Evolutionary conservation across 2,329 filamentous ascomycete species (phyloP).

Genomic region (Fusarium stilboides): DNA sequence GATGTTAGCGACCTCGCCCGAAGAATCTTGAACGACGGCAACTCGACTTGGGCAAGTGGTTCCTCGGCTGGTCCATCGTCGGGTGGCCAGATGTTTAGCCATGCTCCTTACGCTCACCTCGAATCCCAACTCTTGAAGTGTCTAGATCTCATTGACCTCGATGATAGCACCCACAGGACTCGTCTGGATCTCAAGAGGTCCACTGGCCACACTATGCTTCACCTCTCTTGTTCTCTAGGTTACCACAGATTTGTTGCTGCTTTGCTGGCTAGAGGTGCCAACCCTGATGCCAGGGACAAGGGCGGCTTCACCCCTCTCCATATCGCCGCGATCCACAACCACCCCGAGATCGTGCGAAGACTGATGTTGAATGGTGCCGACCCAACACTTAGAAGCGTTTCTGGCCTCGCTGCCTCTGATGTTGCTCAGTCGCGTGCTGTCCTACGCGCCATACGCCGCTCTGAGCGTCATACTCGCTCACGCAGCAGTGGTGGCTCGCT

Average conservation of each 20-base stretch:
- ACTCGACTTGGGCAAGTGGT: constrained; percentile 63
- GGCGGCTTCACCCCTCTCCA: constrained; percentile 88
- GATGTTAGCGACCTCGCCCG: constrained; percentile 74
- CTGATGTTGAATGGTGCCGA: constrained; percentile 82
- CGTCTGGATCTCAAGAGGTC: constrained; percentile 75
- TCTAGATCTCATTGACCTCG: constrained; percentile 84
- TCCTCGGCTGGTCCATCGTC: constrained; percentile 58
- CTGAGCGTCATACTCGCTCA: constrained; percentile 74
- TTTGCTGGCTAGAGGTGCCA: constrained; percentile 82
- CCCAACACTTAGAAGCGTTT: constrained; percentile 77
- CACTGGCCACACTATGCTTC: constrained; percentile 85
- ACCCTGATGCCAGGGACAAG: constrained; percentile 80
- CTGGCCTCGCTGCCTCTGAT: constrained; percentile 79
- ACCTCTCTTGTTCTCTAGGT: constrained; percentile 82
- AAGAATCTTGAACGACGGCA: constrained; percentile 69
- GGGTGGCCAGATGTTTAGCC: constrained; percentile 62
- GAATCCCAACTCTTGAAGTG: constrained; percentile 80
- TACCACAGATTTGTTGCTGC: constrained; percentile 83
- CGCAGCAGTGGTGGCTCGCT: constrained; percentile 77
- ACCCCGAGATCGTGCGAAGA: constrained; percentile 81
- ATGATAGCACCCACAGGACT: constrained; percentile 78
- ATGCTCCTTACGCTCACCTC: constrained; percentile 65
- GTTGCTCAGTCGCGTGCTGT: constrained; percentile 77
- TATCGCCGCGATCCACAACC: constrained; percentile 82
- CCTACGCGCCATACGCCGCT: constrained; percentile 73